phyloP scores from a whole-genome alignment of 176 grass and related monocot species.

The Pontederia crassipes region DNA sequence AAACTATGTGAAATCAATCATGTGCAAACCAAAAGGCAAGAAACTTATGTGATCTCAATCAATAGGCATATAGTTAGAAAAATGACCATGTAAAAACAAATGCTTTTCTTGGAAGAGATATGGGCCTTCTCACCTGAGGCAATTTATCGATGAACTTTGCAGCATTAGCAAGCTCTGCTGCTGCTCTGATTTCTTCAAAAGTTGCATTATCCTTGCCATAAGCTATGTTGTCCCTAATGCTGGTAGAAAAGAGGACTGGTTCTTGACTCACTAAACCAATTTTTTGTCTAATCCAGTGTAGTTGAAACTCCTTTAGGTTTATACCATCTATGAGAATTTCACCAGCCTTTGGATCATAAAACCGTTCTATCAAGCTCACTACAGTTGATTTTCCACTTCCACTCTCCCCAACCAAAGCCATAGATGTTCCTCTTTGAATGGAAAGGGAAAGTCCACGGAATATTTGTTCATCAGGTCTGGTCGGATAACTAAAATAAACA shows the following conservation, averaged over 20 bases:
- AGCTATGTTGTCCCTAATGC: conserved; percentile 79
- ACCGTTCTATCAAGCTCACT: conserved; percentile 68
- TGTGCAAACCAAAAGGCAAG: no score
- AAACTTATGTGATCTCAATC: no score
- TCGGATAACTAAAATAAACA: conserved; percentile 77
- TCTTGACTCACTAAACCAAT: conserved; percentile 92
- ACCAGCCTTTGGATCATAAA: conserved; percentile 64
- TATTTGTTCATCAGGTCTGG: conserved; percentile 67
- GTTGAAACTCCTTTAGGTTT: conserved; percentile 72
- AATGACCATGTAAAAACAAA: background rate
- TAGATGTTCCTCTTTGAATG: conserved; percentile 46
- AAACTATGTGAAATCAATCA: no score
- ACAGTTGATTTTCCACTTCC: conserved; percentile 88
- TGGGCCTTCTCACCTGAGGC: conserved; percentile 48
- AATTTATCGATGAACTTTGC: conserved; percentile 93
- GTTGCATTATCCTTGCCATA: conserved; percentile 74
- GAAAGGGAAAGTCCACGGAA: conserved; percentile 62
- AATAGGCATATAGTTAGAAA: background rate
- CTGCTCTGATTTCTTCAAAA: conserved; percentile 70
- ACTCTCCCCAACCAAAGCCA: conserved; percentile 75
- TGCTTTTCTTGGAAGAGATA: conserved; percentile 16
- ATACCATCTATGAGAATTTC: conserved; percentile 65
- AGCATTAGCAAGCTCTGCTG: conserved; percentile 79
- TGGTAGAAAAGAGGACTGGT: conserved; percentile 66
- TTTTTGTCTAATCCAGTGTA: conserved; percentile 85